Conservation (phyloP, 2,329 filamentous ascomycete species). For the Aurifilum marmelostoma region DNA sequence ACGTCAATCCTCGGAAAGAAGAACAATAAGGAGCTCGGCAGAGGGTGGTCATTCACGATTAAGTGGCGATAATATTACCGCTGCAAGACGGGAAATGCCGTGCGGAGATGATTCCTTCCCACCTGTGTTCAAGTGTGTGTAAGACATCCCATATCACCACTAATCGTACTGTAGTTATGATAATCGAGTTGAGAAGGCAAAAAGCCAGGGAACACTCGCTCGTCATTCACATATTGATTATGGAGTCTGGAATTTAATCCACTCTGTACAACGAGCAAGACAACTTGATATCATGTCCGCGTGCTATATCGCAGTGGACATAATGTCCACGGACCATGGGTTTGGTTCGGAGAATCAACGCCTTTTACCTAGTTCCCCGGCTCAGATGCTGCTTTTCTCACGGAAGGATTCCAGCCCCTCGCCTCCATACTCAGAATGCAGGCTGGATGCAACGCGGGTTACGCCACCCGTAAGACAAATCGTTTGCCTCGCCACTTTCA, state of each 20-base stretch:
- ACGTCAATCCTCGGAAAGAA: neutral
- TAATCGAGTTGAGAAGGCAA: no score
- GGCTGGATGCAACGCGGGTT: neutral
- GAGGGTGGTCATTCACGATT: neutral
- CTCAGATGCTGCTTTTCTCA: neutral
- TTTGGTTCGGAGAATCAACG: neutral
- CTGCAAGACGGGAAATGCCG: neutral
- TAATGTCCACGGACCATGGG: neutral
- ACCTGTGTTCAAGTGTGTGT: no score
- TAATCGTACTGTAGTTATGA: no score
- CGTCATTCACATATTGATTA: no score
- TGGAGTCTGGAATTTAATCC: no score
- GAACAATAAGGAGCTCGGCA: neutral
- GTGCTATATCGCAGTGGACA: neutral
- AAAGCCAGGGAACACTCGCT: neutral
- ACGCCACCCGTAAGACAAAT: neutral
- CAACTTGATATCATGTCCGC: neutral
- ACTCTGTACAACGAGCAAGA: neutral
- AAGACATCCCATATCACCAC: no score
- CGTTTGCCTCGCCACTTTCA: neutral
- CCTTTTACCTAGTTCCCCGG: neutral
- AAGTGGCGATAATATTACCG: neutral
- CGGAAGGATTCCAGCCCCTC: neutral
- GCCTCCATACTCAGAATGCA: neutral
- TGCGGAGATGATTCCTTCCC: neutral